Evolutionary conservation across 208 protist genomes (phyloP).

Genomic region (Acanthamoeba divionensis): DNA sequence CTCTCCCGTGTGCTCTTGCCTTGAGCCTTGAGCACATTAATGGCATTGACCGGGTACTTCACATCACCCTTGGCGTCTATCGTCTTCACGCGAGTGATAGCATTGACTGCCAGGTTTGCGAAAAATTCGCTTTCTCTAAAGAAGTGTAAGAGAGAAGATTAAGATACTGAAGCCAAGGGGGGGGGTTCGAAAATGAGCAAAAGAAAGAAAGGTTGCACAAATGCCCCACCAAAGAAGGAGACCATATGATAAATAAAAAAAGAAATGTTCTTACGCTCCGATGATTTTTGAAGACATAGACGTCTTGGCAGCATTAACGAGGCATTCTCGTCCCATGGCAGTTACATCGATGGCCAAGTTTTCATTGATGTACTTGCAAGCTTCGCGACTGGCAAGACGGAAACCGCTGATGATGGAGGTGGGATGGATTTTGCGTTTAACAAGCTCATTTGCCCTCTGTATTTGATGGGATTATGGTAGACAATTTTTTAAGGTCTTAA

Average conservation of each 20-base stretch:
- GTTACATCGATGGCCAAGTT: slow-evolving; percentile 82
- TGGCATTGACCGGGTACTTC: slow-evolving; percentile 96
- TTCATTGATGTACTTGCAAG: slow-evolving; percentile 93
- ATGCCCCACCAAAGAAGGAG: too few relatives aligned
- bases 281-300: slow-evolving; percentile 99
- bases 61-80: slow-evolving; percentile 74
- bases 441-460: slow-evolving; percentile 94
- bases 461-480: neutral
- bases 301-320: slow-evolving; percentile 97
- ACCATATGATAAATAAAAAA: neutral
- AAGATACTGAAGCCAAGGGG: too few relatives aligned
- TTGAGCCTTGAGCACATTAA: slow-evolving; percentile 98
- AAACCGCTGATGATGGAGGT: slow-evolving; percentile 98
- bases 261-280: slow-evolving; percentile 40
- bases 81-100: slow-evolving; percentile 82
- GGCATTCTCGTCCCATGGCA: slow-evolving; percentile 89
- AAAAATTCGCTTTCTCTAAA: slow-evolving; percentile 94
- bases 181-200: too few relatives aligned
- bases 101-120: slow-evolving; percentile 92
- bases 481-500: neutral
- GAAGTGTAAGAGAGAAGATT: slow-evolving; percentile 25
- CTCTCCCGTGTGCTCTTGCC: slow-evolving; percentile 93
- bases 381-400: slow-evolving; percentile 94
- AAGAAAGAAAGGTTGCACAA: too few relatives aligned
- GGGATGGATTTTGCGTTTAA: slow-evolving; percentile 96